A percentile compares a stretch with the other conserved stretches of the same genome.
Evolutionary conservation across 805 yeast species (phyloP).

Genomic region (Lipomyces kockii): DNA sequence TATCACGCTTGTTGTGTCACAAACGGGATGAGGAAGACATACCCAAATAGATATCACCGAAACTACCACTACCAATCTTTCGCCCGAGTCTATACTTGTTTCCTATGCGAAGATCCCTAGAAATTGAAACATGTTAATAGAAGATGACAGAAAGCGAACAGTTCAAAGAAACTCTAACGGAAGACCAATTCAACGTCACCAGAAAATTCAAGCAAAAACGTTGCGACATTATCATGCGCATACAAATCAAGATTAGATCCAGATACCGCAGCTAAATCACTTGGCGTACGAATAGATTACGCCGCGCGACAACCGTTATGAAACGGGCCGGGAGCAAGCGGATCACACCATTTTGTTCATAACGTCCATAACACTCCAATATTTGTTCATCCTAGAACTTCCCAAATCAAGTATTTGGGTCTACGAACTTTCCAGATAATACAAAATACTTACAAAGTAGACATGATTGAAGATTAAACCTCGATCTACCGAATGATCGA

Average conservation of each 20-base stretch:
- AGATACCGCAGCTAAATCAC: background rate
- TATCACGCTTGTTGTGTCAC: background rate
- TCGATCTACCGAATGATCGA: constrained; percentile 1
- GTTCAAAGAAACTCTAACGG: no score
- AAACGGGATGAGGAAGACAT: constrained; percentile 19
- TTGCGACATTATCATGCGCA: background rate
- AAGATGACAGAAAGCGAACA: background rate
- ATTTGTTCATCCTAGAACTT: background rate
- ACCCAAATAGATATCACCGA: constrained; percentile 91
- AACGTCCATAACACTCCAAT: background rate
- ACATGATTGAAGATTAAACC: background rate
- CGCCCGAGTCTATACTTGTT: constrained; percentile 93
- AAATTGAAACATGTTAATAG: background rate
- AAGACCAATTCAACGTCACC: no score
- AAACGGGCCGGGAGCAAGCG: background rate
- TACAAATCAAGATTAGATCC: background rate
- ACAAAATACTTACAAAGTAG: background rate
- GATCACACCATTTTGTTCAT: background rate
- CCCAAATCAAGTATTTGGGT: background rate
- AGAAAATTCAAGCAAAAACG: no score
- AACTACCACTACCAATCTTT: constrained; percentile 95
- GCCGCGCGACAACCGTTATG: background rate
- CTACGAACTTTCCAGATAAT: background rate
- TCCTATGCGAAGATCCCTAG: constrained; percentile 78
- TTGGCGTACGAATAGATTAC: background rate